Evolutionary conservation across 2,329 filamentous ascomycete genomes (phyloP).

Genomic region (Neoscytalidium dimidiatum): DNA sequence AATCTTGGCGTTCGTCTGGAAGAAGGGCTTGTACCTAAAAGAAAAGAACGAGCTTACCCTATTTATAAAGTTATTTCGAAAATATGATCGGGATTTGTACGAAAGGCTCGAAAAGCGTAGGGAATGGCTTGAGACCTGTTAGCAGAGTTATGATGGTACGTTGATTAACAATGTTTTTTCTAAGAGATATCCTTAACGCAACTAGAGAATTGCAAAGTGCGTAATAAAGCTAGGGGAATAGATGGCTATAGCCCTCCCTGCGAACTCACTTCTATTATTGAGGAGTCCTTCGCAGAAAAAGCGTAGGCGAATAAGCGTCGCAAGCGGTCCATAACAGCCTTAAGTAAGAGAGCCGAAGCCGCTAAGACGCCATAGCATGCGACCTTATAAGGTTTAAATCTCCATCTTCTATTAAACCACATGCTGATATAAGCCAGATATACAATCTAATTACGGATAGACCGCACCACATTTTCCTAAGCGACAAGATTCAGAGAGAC

Average conservation of each 20-base stretch:
- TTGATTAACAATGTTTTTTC: not conserved
- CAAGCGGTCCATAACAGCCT: not conserved
- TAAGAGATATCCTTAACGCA: not conserved
- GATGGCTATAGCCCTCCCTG: not conserved
- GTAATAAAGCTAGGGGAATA: not conserved
- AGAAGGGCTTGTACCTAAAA: not conserved
- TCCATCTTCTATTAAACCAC: not conserved
- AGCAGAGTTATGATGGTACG: not conserved
- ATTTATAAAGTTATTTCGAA: not conserved
- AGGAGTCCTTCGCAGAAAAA: not conserved
- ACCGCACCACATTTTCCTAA: not conserved
- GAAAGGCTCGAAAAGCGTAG: not conserved
- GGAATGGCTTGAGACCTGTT: not conserved
- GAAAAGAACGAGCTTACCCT: not conserved
- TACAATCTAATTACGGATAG: not conserved
- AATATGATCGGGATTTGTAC: not conserved
- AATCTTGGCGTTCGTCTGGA: not conserved
- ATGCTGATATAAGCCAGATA: not conserved
- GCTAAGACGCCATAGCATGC: not conserved
- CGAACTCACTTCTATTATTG: not conserved
- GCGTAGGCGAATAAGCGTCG: not conserved
- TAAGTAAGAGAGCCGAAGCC: not conserved
- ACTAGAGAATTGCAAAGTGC: not conserved
- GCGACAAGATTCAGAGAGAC: not conserved
- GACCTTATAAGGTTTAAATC: not conserved